Evolutionary conservation across 2,329 filamentous ascomycete species (phyloP).

Genomic region (Triangularia setosa): DNA sequence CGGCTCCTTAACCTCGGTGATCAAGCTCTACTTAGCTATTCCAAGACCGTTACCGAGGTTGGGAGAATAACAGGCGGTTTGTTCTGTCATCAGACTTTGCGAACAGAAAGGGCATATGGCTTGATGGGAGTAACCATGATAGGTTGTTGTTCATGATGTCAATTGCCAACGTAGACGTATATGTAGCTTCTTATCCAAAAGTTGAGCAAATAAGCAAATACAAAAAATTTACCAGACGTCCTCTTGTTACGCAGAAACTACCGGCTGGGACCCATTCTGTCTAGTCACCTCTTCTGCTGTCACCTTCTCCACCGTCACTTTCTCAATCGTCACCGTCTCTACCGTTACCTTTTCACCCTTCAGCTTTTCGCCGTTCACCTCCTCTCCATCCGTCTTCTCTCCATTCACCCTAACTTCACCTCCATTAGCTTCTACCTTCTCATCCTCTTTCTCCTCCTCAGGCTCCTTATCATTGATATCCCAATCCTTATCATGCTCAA

Average conservation of each 20-base stretch:
- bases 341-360: not conserved
- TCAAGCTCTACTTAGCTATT: no score
- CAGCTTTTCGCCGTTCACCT: not conserved
- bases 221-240: no score
- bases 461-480: not conserved
- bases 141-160: not conserved
- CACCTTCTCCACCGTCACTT: not conserved
- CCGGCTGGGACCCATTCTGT: not conserved
- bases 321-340: not conserved
- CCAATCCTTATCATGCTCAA: not conserved
- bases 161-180: no score
- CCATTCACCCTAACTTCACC: not conserved
- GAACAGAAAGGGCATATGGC: no score
- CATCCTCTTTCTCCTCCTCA: not conserved
- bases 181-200: not conserved
- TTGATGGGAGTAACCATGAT: no score
- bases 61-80: no score
- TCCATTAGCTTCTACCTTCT: not conserved
- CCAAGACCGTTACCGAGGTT: no score
- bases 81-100: no score
- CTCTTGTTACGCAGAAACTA: no score
- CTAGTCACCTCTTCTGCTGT: not conserved
- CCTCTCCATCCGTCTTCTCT: not conserved
- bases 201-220: not conserved
- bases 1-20: not conserved